A percentile compares a stretch with the other conserved stretches of the same genome.
These are phyloP conservation scores for Erythrobasidium yunnanense DNA, from an alignment of 768 basidiomycete species.

Conservation along the genomic window DNA sequence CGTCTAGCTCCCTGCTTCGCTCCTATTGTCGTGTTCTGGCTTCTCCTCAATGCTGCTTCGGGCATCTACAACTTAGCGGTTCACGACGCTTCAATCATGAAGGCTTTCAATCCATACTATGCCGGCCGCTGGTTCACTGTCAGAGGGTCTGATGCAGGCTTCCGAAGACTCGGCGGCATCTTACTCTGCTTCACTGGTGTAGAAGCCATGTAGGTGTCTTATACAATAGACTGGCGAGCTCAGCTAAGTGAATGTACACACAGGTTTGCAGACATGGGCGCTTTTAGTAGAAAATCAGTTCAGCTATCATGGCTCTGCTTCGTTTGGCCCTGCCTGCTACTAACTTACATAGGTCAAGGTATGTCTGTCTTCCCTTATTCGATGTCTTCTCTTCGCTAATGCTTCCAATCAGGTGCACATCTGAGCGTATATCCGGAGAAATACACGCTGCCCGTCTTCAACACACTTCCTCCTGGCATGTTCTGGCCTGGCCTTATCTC, in stretches of 20 bases:
- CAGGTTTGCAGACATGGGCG: not conserved
- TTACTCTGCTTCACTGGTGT: not conserved
- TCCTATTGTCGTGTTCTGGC: not conserved
- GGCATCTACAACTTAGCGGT: not conserved
- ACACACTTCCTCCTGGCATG: not conserved
- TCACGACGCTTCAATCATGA: not conserved
- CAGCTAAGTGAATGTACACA: too few species aligned
- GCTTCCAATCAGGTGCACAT: not conserved
- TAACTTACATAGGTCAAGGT: not conserved
- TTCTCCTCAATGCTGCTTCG: not conserved
- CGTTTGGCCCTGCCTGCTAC: not conserved
- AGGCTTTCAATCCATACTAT: slow-evolving; percentile 2
- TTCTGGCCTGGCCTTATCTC: slow-evolving; percentile 9
- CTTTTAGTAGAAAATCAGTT: not conserved
- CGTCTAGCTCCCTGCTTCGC: not conserved
- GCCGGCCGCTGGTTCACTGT: not conserved
- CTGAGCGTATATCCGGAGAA: not conserved
- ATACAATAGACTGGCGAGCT: not conserved
- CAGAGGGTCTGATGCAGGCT: not conserved
- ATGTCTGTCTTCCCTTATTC: not conserved
- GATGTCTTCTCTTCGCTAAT: not conserved
- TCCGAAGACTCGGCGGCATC: not conserved
- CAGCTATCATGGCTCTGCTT: not conserved
- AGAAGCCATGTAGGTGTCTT: not conserved
- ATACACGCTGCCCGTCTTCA: not conserved